phyloP scores from a whole-genome alignment of 306 rosid genomes.

The Castanea crenata region DNA sequence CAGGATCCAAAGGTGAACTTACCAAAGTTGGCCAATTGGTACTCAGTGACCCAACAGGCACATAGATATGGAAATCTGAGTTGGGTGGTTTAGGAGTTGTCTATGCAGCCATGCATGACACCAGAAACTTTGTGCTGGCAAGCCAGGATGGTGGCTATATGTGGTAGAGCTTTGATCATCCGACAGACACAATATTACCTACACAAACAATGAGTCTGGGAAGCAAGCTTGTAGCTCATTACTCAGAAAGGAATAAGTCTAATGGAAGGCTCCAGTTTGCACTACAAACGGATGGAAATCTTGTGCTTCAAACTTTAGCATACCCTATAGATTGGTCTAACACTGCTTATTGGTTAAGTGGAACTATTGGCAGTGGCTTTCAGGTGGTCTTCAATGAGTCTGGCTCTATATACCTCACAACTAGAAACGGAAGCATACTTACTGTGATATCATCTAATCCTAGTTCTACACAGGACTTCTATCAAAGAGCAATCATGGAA shows the following conservation, averaged over 20 bases:
- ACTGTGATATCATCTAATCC: background rate
- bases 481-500: constrained; percentile 61
- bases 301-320: constrained; percentile 27
- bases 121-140: constrained; percentile 48
- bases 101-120: constrained; percentile 44
- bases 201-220: constrained; percentile 20
- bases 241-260: constrained; percentile 6
- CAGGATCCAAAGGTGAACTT: background rate
- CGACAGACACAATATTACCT: constrained; percentile 63
- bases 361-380: background rate
- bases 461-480: constrained; percentile 9
- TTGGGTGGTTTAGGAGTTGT: constrained; percentile 6
- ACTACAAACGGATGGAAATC: constrained; percentile 9
- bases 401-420: constrained; percentile 29
- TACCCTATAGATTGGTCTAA: constrained; percentile 33
- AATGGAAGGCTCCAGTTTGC: constrained; percentile 50
- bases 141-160: background rate
- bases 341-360: background rate
- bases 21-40: constrained; percentile 16
- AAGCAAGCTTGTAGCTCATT: constrained; percentile 21
- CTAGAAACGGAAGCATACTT: constrained; percentile 18
- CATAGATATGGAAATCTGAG: constrained; percentile 21
- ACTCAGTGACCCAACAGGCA: constrained; percentile 18
- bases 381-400: constrained; percentile 33
- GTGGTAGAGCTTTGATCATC: constrained; percentile 58